Conservation (phyloP, 805 yeast species). For the Wickerhamiella sorbophila region DNA sequence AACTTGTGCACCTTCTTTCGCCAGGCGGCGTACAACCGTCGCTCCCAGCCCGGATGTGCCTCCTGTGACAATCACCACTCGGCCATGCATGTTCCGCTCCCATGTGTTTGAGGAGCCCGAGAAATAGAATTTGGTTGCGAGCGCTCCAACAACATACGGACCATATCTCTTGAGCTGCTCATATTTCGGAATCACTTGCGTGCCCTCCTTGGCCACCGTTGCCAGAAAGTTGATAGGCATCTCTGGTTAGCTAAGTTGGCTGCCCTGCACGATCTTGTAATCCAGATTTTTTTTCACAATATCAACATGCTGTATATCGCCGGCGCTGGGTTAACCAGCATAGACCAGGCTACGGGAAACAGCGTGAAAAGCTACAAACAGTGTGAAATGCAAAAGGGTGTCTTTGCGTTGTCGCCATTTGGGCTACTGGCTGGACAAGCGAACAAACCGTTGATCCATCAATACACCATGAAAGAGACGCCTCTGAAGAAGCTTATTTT, state of each 20-base stretch:
- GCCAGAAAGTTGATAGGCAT: slow-evolving; percentile 84
- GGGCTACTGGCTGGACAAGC: slow-evolving; percentile 51
- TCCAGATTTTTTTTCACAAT: not conserved
- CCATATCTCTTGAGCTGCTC: slow-evolving; percentile 30
- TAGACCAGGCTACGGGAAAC: slow-evolving; percentile 24
- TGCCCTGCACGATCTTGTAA: not conserved
- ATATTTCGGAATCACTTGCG: slow-evolving; percentile 66
- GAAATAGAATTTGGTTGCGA: slow-evolving; percentile 51
- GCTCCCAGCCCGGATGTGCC: slow-evolving; percentile 91
- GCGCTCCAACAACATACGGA: slow-evolving; percentile 38
- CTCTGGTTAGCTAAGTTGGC: not conserved
- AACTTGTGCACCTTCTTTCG: slow-evolving; percentile 73
- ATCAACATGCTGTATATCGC: slow-evolving; percentile 1
- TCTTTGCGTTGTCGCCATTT: slow-evolving; percentile 35
- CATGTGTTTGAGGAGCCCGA: slow-evolving; percentile 74
- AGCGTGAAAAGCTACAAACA: slow-evolving; percentile 13
- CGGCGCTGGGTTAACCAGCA: not conserved
- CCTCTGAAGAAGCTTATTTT: slow-evolving; percentile 70
- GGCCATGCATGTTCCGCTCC: slow-evolving; percentile 87
- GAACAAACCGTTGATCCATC: slow-evolving; percentile 62
- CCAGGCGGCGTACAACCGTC: slow-evolving; percentile 56
- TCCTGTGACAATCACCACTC: slow-evolving; percentile 51
- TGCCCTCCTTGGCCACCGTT: slow-evolving; percentile 56
- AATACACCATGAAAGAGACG: slow-evolving; percentile 51
- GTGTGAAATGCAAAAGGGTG: slow-evolving; percentile 18